Evolutionary conservation across 108 stramenopile species (phyloP).

Genomic region (Pinguiococcus pyrenoidosus): DNA sequence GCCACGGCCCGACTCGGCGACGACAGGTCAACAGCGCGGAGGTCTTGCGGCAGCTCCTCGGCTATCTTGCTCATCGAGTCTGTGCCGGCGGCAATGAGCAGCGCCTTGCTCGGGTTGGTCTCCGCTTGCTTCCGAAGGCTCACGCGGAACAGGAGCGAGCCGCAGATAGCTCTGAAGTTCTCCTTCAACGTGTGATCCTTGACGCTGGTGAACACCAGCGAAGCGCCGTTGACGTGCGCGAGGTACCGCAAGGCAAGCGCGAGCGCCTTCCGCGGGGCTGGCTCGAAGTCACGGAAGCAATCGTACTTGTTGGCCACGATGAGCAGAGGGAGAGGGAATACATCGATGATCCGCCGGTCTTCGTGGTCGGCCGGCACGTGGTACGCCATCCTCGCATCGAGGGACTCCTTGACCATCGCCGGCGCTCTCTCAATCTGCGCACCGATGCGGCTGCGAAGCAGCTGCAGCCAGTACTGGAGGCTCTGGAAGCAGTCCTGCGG

Average conservation of each 20-base stretch:
- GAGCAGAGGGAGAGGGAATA: conserved; percentile 30
- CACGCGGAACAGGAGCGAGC: conserved; percentile 8
- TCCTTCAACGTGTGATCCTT: conserved; percentile 33
- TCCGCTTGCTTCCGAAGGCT: not conserved
- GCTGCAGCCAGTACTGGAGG: too few species aligned
- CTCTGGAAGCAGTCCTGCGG: too few species aligned
- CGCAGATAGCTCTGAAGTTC: not conserved
- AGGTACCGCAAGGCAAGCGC: conserved; percentile 26
- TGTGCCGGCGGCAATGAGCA: conserved; percentile 7
- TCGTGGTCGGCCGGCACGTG: conserved; percentile 25
- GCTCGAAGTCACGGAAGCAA: conserved; percentile 21
- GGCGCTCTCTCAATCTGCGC: too few species aligned
- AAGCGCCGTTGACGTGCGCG: conserved; percentile 30
- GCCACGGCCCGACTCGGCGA: conserved; percentile 11
- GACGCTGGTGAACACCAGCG: conserved; percentile 22
- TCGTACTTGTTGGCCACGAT: conserved; percentile 38
- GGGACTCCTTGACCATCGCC: too few species aligned
- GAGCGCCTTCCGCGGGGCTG: conserved; percentile 11
- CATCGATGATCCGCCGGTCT: conserved; percentile 14
- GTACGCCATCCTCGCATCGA: too few species aligned
- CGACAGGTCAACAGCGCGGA: conserved; percentile 10
- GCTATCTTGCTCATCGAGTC: conserved; percentile 14
- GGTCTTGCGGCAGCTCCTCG: conserved; percentile 3
- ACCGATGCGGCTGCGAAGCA: too few species aligned
- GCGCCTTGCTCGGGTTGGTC: conserved; percentile 17